These are phyloP conservation scores for Sarocladium strictum DNA, from an alignment of 2,329 filamentous ascomycete genomes.

Conservation along the genomic window DNA sequence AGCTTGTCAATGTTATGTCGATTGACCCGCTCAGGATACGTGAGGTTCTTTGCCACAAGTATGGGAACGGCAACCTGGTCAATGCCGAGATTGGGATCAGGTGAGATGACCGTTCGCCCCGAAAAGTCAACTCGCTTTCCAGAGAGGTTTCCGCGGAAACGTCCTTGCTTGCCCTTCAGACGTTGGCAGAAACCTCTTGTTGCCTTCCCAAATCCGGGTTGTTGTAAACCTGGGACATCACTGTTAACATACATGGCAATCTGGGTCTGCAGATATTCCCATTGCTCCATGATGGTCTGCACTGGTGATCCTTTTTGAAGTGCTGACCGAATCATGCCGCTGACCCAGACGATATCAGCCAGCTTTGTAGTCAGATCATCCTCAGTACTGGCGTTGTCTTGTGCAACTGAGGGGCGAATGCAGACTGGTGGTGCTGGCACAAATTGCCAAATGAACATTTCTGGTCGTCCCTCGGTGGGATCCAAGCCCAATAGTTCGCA, in stretches of 20 bases:
- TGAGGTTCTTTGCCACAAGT: conserved; percentile 92
- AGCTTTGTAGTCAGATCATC: conserved; percentile 96
- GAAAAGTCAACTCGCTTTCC: conserved; percentile 99
- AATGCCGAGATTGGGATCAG: conserved; percentile 88
- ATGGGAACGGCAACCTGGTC: conserved; percentile 90
- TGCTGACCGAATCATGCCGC: conserved; percentile 77
- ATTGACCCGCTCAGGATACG: conserved; percentile 86
- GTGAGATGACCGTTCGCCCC: conserved; percentile 93
- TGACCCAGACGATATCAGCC: conserved; percentile 93
- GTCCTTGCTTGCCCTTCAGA: conserved; percentile 93
- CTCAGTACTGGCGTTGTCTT: conserved; percentile 89
- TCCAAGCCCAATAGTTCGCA: conserved; percentile 89
- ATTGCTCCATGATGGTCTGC: conserved; percentile 91
- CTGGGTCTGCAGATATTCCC: conserved; percentile 94
- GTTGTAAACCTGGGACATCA: conserved; percentile 86
- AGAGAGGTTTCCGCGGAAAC: conserved; percentile 93
- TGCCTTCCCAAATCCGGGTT: conserved; percentile 78
- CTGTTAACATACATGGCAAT: conserved; percentile 98
- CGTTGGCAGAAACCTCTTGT: conserved; percentile 93
- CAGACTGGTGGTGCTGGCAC: conserved; percentile 90
- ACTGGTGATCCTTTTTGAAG: conserved; percentile 78
- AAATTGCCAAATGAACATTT: conserved; percentile 98
- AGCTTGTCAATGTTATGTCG: conserved; percentile 82
- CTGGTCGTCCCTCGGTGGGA: conserved; percentile 78
- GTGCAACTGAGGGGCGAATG: conserved; percentile 87